Percentiles rank a stretch among this genome's conserved stretches.
phyloP scores from a whole-genome alignment of 352 stramenopile species.

The Globisporangium rhizosaccharum region DNA sequence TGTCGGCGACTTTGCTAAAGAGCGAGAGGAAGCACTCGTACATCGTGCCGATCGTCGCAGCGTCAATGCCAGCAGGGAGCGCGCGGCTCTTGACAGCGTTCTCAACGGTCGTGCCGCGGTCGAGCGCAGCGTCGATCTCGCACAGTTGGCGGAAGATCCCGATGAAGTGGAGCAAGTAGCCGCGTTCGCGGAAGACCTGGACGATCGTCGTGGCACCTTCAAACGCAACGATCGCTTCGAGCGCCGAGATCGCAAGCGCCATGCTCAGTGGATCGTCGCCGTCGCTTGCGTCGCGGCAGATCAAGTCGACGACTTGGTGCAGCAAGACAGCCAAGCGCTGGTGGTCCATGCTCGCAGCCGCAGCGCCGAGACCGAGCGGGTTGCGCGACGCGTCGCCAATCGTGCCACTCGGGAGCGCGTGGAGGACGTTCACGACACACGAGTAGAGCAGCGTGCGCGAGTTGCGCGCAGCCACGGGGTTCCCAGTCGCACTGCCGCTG shows the following conservation, averaged over 20 bases:
- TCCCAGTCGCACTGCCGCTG: constrained; percentile 58
- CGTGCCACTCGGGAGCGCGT: constrained; percentile 23
- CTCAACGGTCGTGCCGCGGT: constrained; percentile 32
- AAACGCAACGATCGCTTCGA: constrained; percentile 62
- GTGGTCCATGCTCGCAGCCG: background rate
- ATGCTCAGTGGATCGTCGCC: constrained; percentile 75
- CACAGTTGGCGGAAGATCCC: constrained; percentile 69
- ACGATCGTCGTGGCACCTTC: constrained; percentile 42
- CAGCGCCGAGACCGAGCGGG: constrained; percentile 3
- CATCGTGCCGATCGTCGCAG: constrained; percentile 68
- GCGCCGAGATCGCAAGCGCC: constrained; percentile 64
- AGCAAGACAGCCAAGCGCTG: constrained; percentile 28
- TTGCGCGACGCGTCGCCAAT: constrained; percentile 8
- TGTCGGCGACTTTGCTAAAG: constrained; percentile 55
- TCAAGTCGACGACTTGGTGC: constrained; percentile 57
- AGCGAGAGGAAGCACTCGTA: constrained; percentile 83
- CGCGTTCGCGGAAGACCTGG: constrained; percentile 60
- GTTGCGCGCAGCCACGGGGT: constrained; percentile 68
- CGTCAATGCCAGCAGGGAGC: constrained; percentile 44
- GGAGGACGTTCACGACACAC: constrained; percentile 66
- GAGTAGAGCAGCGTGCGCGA: constrained; percentile 74
- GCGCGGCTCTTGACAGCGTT: constrained; percentile 35
- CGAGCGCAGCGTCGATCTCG: constrained; percentile 62
- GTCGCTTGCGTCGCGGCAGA: constrained; percentile 75
- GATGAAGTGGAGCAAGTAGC: constrained; percentile 78